Conservation (phyloP, 179 eudicot species). For the Vitellaria paradoxa region DNA sequence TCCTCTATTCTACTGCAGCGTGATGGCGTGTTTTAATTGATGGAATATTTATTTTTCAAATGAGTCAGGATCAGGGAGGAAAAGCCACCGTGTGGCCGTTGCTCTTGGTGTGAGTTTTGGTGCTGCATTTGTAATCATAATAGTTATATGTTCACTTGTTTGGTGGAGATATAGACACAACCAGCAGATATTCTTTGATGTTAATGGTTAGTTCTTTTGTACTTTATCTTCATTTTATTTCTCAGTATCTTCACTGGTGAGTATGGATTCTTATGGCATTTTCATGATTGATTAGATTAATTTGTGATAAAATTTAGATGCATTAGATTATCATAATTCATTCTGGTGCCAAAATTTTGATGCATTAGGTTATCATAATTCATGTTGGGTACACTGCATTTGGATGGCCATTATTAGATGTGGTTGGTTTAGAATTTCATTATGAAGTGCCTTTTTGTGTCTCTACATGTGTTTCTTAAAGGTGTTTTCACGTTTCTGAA, state of each 20-base stretch:
- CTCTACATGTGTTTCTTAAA: not conserved
- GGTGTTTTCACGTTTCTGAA: not conserved
- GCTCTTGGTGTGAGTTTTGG: constrained; percentile 69
- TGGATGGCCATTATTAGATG: not conserved
- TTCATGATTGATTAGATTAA: not conserved
- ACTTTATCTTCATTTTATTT: not conserved
- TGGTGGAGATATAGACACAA: constrained; percentile 83
- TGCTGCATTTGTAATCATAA: constrained; percentile 39
- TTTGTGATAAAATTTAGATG: not conserved
- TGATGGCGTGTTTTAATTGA: not conserved
- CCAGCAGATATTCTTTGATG: constrained; percentile 79
- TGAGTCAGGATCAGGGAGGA: constrained; percentile 38
- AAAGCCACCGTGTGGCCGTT: constrained; percentile 56
- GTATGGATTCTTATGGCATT: not conserved
- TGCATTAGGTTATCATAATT: not conserved
- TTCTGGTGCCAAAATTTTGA: not conserved
- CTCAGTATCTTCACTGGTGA: too few relatives aligned
- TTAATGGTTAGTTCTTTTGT: constrained; percentile 55
- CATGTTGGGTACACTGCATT: not conserved
- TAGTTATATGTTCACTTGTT: constrained; percentile 40
- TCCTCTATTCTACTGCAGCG: not conserved
- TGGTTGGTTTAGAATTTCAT: not conserved
- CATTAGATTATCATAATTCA: too few relatives aligned
- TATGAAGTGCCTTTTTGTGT: not conserved
- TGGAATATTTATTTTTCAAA: constrained; percentile 15